Base-by-base conservation (phyloP, 306 rosid species). In the Rosa chinensis region DNA sequence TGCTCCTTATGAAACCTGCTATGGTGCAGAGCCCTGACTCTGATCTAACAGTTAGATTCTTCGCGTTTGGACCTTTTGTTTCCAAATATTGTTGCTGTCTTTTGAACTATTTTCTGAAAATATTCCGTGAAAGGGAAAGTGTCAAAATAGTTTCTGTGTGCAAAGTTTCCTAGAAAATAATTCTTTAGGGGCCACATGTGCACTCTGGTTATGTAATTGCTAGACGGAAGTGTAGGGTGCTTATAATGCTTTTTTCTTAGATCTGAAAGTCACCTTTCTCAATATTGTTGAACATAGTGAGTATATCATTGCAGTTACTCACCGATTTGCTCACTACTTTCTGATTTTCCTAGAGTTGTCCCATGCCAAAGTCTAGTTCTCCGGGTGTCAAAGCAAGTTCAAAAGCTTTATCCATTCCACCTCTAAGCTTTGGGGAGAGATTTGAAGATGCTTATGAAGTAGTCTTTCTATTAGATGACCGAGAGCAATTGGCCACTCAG, bases 401-500 rank as follows among this genome's bases (percentile, higher is more conserved):
- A 8, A 88, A 76, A 77, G 45, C 84, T 79, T 87, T 92, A 82
- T 89, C 89, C 61, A 70, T 88, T 64, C 98, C 97, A 73, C 97
- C 98, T 25, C 84, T 94, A 87, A 82, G 86, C 85, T 83, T 88
- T 40, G 98, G 98, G 14, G 97, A 94, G 83, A 90, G 86, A 81
- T 94, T 94, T 89, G 97, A 90, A 78, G 97, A 94, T 80, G 89
- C 79, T 18, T 94, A 92, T 85, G 90, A 87, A 77, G 86, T 94
- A 40, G 70, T 92, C 73, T 88, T 94, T 86, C 78, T 94, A 86
- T 80, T 94, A 85, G 98, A 94, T 85, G 87, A 92, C 76, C 90
- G 98, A 42, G 98, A 94, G 83, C 97, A 94, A 55, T 94, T 94
- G 84, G 93, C 97, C 79, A 87, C 88, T 63, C 96, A 87, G 53